Conservation (phyloP, 305 asterid species). For the Vinca major region DNA sequence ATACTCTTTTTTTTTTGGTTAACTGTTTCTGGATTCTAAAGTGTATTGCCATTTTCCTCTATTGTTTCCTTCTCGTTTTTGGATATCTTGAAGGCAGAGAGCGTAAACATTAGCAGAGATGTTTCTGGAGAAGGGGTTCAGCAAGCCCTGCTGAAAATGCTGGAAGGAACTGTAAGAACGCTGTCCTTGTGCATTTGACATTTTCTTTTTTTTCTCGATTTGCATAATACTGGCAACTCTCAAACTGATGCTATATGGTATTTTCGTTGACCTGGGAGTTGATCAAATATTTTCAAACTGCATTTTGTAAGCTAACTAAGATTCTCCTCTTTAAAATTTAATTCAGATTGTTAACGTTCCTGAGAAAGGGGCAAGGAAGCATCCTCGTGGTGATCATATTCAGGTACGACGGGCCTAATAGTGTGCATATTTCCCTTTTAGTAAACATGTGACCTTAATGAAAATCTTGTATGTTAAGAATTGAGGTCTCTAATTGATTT, state of each 20-base stretch:
- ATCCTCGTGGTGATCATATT: slow-evolving; percentile 82
- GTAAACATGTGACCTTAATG: neutral
- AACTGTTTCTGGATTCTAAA: slow-evolving; percentile 8
- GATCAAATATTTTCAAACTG: slow-evolving; percentile 1
- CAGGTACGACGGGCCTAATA: slow-evolving; percentile 45
- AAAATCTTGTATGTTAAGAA: neutral
- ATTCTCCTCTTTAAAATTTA: slow-evolving; percentile 10
- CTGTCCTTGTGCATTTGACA: slow-evolving; percentile 5
- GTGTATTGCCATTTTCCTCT: slow-evolving; percentile 8
- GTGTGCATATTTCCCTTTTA: neutral
- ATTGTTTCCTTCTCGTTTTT: slow-evolving; percentile 14
- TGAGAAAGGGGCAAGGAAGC: slow-evolving; percentile 92
- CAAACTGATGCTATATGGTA: neutral
- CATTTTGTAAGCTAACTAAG: slow-evolving; percentile 3
- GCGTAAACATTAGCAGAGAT: slow-evolving; percentile 81
- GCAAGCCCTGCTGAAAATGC: slow-evolving; percentile 89
- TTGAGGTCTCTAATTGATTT: neutral
- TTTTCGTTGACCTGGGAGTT: neutral
- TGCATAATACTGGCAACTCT: neutral
- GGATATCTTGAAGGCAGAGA: slow-evolving; percentile 59
- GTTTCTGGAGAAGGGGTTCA: slow-evolving; percentile 96
- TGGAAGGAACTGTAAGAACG: slow-evolving; percentile 37
- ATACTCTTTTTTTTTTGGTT: neutral
- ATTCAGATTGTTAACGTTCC: slow-evolving; percentile 88
- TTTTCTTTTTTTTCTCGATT: neutral